phyloP scores from a whole-genome alignment of 2,329 filamentous ascomycete genomes.

The Fusarium hainanense region DNA sequence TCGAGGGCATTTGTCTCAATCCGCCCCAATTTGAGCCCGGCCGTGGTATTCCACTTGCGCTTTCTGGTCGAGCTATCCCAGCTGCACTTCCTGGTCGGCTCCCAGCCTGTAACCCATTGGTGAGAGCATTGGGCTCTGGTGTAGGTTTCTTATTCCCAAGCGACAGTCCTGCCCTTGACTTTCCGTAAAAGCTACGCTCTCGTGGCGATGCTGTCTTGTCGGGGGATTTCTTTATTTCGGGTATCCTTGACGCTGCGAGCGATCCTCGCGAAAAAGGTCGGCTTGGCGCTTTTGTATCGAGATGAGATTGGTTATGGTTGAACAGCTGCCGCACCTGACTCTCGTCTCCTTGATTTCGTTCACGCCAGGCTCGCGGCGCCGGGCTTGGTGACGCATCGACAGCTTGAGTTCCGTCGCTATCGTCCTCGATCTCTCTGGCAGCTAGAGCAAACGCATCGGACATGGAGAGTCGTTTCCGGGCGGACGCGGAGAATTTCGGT shows the following conservation, averaged over 20 bases:
- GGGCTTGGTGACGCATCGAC: conserved; percentile 63
- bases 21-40: conserved; percentile 14
- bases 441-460: conserved; percentile 56
- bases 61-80: conserved; percentile 17
- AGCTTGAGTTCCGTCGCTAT: conserved; percentile 42
- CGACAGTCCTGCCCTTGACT: conserved; percentile 42
- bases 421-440: conserved; percentile 46
- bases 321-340: conserved; percentile 45
- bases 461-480: conserved; percentile 54
- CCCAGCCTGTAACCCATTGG: conserved; percentile 22
- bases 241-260: conserved; percentile 37
- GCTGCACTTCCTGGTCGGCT: conserved; percentile 16
- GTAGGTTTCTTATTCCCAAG: conserved; percentile 30
- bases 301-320: conserved; percentile 46
- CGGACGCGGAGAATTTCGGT: conserved; percentile 46
- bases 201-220: conserved; percentile 37
- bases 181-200: conserved; percentile 41
- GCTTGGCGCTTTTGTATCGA: conserved; percentile 47
- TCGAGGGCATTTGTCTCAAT: conserved; percentile 37
- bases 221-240: conserved; percentile 31
- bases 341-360: conserved; percentile 49
- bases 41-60: conserved; percentile 17
- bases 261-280: conserved; percentile 41
- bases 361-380: conserved; percentile 59
- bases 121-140: conserved; percentile 11